Evolutionary conservation across 2,329 filamentous ascomycete genomes (phyloP).

Genomic region (Fusarium brevicatenulatum): DNA sequence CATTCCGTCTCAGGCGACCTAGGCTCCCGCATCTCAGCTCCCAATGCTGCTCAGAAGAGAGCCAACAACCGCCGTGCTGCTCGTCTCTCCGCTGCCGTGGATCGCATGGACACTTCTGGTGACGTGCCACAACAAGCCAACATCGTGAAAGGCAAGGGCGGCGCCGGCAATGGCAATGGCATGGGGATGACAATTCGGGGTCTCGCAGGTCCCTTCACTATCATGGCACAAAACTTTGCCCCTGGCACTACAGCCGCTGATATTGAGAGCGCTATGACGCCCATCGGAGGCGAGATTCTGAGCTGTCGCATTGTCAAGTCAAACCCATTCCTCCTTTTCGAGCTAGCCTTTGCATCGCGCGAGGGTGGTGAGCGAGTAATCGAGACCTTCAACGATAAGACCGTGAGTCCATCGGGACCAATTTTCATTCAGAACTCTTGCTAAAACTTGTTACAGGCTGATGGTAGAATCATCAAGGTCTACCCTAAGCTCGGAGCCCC

Average conservation of each 20-base stretch:
- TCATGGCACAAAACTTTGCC: slow-evolving; percentile 85
- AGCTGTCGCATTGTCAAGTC: slow-evolving; percentile 75
- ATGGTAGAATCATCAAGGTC: slow-evolving; percentile 78
- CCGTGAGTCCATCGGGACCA: slow-evolving; percentile 50
- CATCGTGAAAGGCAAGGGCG: slow-evolving; percentile 36
- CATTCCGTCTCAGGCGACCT: slow-evolving; percentile 55
- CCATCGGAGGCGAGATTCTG: slow-evolving; percentile 74
- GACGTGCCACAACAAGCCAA: slow-evolving; percentile 52
- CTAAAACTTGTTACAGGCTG: slow-evolving; percentile 62
- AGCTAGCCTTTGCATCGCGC: slow-evolving; percentile 78
- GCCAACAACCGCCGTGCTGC: slow-evolving; percentile 44
- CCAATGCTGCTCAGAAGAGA: slow-evolving; percentile 45
- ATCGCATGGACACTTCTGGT: slow-evolving; percentile 51
- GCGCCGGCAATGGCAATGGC: slow-evolving; percentile 31
- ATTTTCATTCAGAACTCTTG: background rate
- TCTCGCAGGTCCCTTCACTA: slow-evolving; percentile 75
- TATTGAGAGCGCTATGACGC: slow-evolving; percentile 83
- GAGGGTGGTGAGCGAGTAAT: slow-evolving; percentile 80
- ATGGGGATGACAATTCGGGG: slow-evolving; percentile 76
- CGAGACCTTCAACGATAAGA: slow-evolving; percentile 80
- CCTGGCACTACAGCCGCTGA: slow-evolving; percentile 83
- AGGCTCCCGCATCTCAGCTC: slow-evolving; percentile 57
- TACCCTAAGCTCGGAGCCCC: slow-evolving; percentile 69
- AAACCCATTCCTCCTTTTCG: slow-evolving; percentile 77
- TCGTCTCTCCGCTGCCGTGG: slow-evolving; percentile 58